A percentile compares a stretch with the other conserved stretches of the same genome.
Evolutionary conservation across 768 basidiomycete genomes (phyloP).

Genomic region (Lyophyllum shimeji): DNA sequence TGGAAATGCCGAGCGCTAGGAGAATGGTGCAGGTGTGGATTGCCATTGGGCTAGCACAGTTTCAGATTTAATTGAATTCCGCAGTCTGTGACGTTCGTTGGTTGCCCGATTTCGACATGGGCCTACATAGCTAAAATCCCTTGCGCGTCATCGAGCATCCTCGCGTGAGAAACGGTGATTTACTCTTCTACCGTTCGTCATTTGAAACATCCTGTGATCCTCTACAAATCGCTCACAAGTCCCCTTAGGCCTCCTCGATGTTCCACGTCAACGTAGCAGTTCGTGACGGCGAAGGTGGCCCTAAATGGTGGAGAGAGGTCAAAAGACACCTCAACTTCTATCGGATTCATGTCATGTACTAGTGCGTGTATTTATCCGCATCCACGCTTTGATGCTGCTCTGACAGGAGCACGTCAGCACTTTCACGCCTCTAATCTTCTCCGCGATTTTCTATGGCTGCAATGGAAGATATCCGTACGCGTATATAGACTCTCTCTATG

Average conservation of each 20-base stretch:
- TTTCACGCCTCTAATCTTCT: constrained; percentile 76
- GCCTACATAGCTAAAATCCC: too few relatives aligned
- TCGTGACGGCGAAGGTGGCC: constrained; percentile 9
- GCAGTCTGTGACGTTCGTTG: too few relatives aligned
- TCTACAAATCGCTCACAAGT: too few relatives aligned
- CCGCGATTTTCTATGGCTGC: constrained; percentile 78
- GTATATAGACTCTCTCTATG: constrained; percentile 82
- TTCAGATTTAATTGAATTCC: too few relatives aligned
- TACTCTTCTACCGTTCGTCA: too few relatives aligned
- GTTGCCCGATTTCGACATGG: too few relatives aligned
- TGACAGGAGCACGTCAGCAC: constrained; percentile 43
- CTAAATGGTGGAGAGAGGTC: constrained; percentile 29
- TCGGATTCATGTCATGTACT: constrained; percentile 59
- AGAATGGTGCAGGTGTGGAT: too few relatives aligned
- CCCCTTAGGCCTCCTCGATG: not conserved
- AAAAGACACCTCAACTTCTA: constrained; percentile 64
- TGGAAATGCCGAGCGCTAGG: too few relatives aligned
- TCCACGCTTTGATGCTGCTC: constrained; percentile 8
- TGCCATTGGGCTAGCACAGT: too few relatives aligned
- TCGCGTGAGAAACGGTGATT: too few relatives aligned
- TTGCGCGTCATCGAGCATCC: too few relatives aligned
- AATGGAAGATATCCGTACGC: constrained; percentile 71
- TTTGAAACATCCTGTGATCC: too few relatives aligned
- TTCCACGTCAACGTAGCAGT: not conserved
- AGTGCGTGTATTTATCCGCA: constrained; percentile 38